Evolutionary conservation across 345 rosid genomes (phyloP).

Genomic region (Geranium brycei): DNA sequence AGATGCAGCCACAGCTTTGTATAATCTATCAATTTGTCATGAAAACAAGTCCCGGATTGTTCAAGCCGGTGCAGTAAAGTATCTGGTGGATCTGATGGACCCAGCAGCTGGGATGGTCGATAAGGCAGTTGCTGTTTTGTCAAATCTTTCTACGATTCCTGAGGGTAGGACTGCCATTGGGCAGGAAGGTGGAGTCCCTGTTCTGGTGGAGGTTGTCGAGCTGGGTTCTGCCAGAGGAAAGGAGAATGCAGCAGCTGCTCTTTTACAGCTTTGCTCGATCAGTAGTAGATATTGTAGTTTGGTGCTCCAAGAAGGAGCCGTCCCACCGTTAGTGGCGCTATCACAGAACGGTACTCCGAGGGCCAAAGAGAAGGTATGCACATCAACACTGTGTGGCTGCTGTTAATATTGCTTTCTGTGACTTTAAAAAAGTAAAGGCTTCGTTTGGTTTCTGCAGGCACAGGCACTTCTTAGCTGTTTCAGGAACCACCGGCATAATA

Average conservation of each 20-base stretch:
- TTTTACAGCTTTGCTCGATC: conserved; percentile 60
- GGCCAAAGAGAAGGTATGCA: conserved; percentile 77
- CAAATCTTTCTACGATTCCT: conserved; percentile 69
- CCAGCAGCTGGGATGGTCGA: conserved; percentile 92
- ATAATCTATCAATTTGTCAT: conserved; percentile 62
- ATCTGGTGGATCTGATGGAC: conserved; percentile 86
- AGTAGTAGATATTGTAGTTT: conserved; percentile 43
- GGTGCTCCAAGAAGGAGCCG: conserved; percentile 88
- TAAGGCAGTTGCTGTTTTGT: conserved; percentile 77
- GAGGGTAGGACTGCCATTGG: conserved; percentile 83
- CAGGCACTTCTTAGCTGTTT: conserved; percentile 67
- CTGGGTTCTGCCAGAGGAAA: conserved; percentile 86
- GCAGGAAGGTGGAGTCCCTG: conserved; percentile 62
- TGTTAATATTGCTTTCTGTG: too few relatives aligned
- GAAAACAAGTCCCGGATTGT: conserved; percentile 71
- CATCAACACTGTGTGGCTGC: background rate
- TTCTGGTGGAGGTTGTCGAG: conserved; percentile 91
- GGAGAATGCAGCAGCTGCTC: conserved; percentile 92
- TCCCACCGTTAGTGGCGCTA: conserved; percentile 82
- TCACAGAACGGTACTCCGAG: conserved; percentile 79
- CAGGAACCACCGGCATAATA: conserved; percentile 68
- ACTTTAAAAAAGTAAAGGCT: background rate
- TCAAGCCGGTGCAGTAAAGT: conserved; percentile 76
- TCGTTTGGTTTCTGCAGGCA: conserved; percentile 37
- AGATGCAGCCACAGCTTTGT: conserved; percentile 88